phyloP scores from a whole-genome alignment of 768 basidiomycete species.

The Pulveroboletus frians region DNA sequence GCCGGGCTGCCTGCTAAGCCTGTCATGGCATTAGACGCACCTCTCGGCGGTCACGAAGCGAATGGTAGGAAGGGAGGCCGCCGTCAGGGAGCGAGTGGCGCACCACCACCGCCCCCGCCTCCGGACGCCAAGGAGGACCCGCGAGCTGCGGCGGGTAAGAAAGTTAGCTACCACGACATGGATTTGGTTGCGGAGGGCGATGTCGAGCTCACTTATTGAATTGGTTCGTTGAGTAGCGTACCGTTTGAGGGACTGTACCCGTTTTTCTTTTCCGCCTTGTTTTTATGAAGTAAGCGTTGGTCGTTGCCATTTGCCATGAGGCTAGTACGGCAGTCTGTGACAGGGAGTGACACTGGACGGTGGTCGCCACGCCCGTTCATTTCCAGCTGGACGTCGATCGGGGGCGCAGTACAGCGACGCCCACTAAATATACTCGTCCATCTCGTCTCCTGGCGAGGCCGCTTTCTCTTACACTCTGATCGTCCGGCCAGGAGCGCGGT shows the following conservation, averaged over 20 bases:
- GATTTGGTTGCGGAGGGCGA: constrained; percentile 85
- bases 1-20: constrained; percentile 83
- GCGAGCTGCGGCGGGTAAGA: constrained; percentile 79
- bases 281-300: constrained; percentile 28
- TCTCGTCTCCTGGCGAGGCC: constrained; percentile 28
- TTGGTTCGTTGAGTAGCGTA: constrained; percentile 23
- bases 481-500: constrained; percentile 14
- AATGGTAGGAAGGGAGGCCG: constrained; percentile 34
- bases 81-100: constrained; percentile 38
- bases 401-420: constrained; percentile 19
- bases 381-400: constrained; percentile 24
- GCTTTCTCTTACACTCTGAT: constrained; percentile 9
- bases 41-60: constrained; percentile 36
- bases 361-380: constrained; percentile 19
- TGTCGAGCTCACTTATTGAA: constrained; percentile 48
- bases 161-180: constrained; percentile 94
- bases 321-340: constrained; percentile 22
- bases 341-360: constrained; percentile 21
- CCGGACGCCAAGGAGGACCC: constrained; percentile 92
- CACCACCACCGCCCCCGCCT: constrained; percentile 72
- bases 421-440: constrained; percentile 11
- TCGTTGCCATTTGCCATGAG: constrained; percentile 23
- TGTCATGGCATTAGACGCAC: constrained; percentile 48
- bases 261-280: constrained; percentile 13
- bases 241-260: constrained; percentile 23